Conservation (phyloP, 352 stramenopile species). For the Pythium rishiriense region DNA sequence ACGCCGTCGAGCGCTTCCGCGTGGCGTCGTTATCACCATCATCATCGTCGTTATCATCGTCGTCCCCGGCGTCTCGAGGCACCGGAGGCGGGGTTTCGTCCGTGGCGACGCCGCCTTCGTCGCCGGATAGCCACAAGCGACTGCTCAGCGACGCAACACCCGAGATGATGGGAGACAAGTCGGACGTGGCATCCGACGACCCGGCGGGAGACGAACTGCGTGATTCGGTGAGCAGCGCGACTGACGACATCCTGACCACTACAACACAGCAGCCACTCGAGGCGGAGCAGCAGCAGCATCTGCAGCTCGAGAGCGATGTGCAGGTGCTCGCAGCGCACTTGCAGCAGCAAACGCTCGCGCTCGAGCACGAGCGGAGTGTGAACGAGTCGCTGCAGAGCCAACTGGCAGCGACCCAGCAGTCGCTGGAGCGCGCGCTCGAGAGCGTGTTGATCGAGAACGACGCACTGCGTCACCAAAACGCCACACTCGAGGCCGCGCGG, state of each 20-base stretch:
- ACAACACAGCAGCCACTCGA: background rate
- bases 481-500: constrained; percentile 26
- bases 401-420: background rate
- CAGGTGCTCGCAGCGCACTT: constrained; percentile 57
- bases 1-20: background rate
- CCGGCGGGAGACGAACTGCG: background rate
- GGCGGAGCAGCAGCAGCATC: background rate
- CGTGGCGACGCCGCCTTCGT: constrained; percentile 10
- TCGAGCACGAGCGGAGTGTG: constrained; percentile 32
- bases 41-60: background rate
- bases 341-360: constrained; percentile 38
- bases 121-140: background rate
- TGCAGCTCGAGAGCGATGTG: constrained; percentile 47
- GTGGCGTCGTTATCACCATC: background rate
- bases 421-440: constrained; percentile 34
- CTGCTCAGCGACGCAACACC: background rate
- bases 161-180: constrained; percentile 5
- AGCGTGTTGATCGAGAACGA: constrained; percentile 48
- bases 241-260: background rate
- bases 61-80: background rate
- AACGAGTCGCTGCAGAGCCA: constrained; percentile 22
- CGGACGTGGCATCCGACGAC: background rate
- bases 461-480: constrained; percentile 43
- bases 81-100: background rate
- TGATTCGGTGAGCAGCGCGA: background rate